Evolutionary conservation across 176 grass and related monocot genomes (phyloP).

Genomic region (Oryza australiensis): DNA sequence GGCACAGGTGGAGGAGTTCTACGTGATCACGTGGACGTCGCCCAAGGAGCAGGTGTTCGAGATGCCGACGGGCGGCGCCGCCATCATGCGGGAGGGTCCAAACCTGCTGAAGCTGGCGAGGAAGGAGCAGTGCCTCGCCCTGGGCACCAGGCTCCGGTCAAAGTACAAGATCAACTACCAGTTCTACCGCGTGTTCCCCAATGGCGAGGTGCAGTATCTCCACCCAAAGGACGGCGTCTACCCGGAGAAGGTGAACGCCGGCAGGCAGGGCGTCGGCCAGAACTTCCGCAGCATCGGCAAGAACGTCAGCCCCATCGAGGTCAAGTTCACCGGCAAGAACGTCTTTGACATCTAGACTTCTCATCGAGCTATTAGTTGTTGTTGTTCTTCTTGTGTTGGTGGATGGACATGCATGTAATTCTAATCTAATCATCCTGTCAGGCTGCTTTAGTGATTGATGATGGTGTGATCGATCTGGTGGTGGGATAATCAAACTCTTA

Average conservation of each 20-base stretch:
- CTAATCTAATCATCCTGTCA: conserved; percentile 29
- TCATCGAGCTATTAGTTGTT: background rate
- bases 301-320: conserved; percentile 92
- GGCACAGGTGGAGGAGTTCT: conserved; percentile 99
- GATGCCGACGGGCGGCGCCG: conserved; percentile 90
- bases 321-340: conserved; percentile 99
- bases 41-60: conserved; percentile 99
- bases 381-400: background rate
- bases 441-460: too few species aligned
- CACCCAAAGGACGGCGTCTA: conserved; percentile 99
- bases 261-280: conserved; percentile 70
- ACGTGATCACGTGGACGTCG: conserved; percentile 97
- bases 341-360: conserved; percentile 57
- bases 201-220: conserved; percentile 98
- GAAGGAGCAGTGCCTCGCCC: conserved; percentile 97
- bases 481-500: background rate
- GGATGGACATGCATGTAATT: conserved; percentile 35
- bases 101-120: conserved; percentile 95
- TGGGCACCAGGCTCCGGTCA: conserved; percentile 71
- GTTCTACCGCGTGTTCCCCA: conserved; percentile 99
- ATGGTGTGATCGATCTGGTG: conserved; percentile 18
- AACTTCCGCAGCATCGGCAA: conserved; percentile 93
- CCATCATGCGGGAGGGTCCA: conserved; percentile 93
- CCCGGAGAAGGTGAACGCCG: conserved; percentile 96
- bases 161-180: conserved; percentile 99